Evolutionary conservation across 352 stramenopile genomes (phyloP).

Genomic region (Globisporangium middletonii): DNA sequence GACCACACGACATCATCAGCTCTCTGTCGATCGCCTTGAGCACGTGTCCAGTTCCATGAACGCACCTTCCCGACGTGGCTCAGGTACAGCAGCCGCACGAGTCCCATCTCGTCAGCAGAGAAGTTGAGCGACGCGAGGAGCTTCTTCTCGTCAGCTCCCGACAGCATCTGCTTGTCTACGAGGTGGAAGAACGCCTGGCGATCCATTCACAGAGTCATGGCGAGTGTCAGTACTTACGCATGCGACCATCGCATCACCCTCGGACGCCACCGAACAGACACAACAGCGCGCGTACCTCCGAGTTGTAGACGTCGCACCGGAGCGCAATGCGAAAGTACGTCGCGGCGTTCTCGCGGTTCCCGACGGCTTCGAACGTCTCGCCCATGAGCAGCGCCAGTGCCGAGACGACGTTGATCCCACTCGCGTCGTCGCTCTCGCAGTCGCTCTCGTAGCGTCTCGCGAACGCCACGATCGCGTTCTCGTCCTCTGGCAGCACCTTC

Average conservation of each 20-base stretch:
- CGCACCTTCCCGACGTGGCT: slow-evolving; percentile 61
- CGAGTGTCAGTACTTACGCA: background rate
- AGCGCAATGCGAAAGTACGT: slow-evolving; percentile 74
- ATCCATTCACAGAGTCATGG: background rate
- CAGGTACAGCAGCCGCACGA: slow-evolving; percentile 61
- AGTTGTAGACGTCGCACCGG: slow-evolving; percentile 78
- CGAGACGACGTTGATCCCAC: slow-evolving; percentile 67
- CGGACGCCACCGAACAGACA: background rate
- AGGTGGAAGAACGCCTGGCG: slow-evolving; percentile 72
- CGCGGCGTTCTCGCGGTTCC: slow-evolving; percentile 75
- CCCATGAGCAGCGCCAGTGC: slow-evolving; percentile 78
- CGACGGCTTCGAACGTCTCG: slow-evolving; percentile 76
- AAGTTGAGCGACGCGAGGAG: slow-evolving; percentile 74
- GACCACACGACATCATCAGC: slow-evolving; percentile 1
- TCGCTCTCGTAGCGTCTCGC: slow-evolving; percentile 31
- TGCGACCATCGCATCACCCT: background rate
- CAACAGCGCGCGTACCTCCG: slow-evolving; percentile 24
- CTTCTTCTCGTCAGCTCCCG: slow-evolving; percentile 51
- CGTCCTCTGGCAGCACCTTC: slow-evolving; percentile 50
- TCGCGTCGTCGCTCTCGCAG: slow-evolving; percentile 13
- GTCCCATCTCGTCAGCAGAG: slow-evolving; percentile 40
- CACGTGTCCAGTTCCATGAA: background rate
- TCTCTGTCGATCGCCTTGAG: background rate
- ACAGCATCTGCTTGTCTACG: slow-evolving; percentile 84
- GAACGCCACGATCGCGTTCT: slow-evolving; percentile 50